These are phyloP conservation scores for Cryptococcus sp. DNA, from an alignment of 1,284 basidiomycete genomes.

Conservation along the genomic window DNA sequence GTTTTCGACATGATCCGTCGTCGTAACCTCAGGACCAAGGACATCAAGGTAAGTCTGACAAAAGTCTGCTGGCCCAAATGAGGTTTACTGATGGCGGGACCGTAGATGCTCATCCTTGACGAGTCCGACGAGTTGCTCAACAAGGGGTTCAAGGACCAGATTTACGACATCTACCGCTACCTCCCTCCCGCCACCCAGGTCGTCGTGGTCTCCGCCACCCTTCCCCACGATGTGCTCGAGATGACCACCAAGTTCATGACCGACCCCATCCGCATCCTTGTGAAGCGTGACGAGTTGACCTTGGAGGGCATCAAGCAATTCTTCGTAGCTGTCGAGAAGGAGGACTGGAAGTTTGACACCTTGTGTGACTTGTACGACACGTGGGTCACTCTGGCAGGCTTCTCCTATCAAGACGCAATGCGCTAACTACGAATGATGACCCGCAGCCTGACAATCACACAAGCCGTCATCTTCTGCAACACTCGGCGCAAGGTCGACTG, in stretches of 20 bases:
- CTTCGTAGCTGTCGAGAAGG: slow-evolving; percentile 99
- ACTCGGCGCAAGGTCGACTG: slow-evolving; percentile 99
- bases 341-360: slow-evolving; percentile 99
- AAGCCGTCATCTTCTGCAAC: slow-evolving; percentile 99
- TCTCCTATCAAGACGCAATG: not conserved
- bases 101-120: slow-evolving; percentile 88
- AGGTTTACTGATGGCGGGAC: not conserved
- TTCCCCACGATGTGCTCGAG: slow-evolving; percentile 96
- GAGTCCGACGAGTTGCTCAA: slow-evolving; percentile 97
- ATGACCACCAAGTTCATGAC: slow-evolving; percentile 99
- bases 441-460: slow-evolving; percentile 81
- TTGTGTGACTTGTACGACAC: slow-evolving; percentile 98
- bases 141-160: slow-evolving; percentile 99
- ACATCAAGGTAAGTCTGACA: slow-evolving; percentile 67
- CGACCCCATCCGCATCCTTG: slow-evolving; percentile 89
- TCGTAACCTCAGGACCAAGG: slow-evolving; percentile 86
- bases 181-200: slow-evolving; percentile 98
- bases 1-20: slow-evolving; percentile 99
- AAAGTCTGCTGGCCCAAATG: not conserved
- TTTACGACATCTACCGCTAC: slow-evolving; percentile 98
- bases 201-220: slow-evolving; percentile 89
- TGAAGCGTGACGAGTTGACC: slow-evolving; percentile 99
- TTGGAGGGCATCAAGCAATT: slow-evolving; percentile 99
- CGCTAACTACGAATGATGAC: not conserved
- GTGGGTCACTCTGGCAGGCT: slow-evolving; percentile 20